Base-by-base conservation (phyloP, 169 alveolate genomes). In the Eimeria falciformis region DNA sequence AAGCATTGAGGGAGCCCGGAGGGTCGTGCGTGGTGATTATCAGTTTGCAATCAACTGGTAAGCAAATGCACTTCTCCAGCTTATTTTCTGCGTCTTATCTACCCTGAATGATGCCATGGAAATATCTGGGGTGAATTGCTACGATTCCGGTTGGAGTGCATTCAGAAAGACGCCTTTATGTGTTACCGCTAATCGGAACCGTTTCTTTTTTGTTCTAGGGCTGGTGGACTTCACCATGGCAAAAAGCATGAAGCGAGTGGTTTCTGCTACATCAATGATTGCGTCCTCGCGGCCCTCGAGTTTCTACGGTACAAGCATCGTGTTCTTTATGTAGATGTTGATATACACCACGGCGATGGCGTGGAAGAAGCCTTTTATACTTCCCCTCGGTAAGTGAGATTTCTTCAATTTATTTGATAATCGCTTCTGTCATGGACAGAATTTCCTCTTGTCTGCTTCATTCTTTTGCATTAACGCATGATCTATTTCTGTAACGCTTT, bases 201-300 rank as follows among this genome's bases (percentile, higher is more conserved):
- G n/a, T n/a, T n/a, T n/a, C 62, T 9, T 75, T 33, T 25, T 5
- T 25, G 33, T 0, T 18, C 11, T 88, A 91, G 99, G 99, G 98
- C 99, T 6, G 99, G 99, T 0, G 99, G 99, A 9, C 96, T 99
- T 45, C 99, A 99, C 93, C 99, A 98, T 94, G 99, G 99, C 2
- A 99, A 98, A 95, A 97, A 98, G 94, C 97, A 98, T 50, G 99
- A 98, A 82, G 99, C 99, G 2, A 97, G 99, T 62, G 99, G 99
- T 0, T 99, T 99, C 96, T 99, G 99, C 92, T 99, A 98, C 95
- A 97, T 99, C 7, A 99, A 99, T 96, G 99, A 98, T 86, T 98
- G 99, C 66, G 99, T 99, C 6, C 93, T 99, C 55, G 99, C 98
- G 0, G 99, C 98, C 43, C 94, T 99, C 92, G 99, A 99, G 94